Percentiles rank a stretch among this genome's conserved stretches.
Evolutionary conservation across 306 rosid species (phyloP).

Genomic region (Medicago lupulina): DNA sequence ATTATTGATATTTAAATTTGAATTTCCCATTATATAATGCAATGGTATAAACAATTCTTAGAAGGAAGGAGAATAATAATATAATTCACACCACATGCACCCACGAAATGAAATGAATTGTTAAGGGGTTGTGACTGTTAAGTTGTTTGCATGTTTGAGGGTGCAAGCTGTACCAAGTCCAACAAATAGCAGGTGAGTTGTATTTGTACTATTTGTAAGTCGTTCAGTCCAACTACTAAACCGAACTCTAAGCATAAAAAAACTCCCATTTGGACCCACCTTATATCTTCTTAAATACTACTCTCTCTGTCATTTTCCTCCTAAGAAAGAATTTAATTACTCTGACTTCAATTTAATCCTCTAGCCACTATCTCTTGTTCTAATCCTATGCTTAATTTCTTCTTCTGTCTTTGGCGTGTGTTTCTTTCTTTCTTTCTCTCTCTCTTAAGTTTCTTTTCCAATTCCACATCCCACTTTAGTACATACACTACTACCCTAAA

Average conservation of each 20-base stretch:
- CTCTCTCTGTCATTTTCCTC: background rate
- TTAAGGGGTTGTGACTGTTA: background rate
- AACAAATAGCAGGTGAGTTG: conserved; percentile 13
- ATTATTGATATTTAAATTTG: too few species aligned
- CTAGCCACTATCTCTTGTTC: background rate
- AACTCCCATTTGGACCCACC: background rate
- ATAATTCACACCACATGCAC: background rate
- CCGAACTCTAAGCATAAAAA: background rate
- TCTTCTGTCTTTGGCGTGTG: too few species aligned
- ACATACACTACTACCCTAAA: too few species aligned
- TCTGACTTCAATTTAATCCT: background rate
- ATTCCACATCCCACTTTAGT: too few species aligned
- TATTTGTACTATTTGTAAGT: background rate
- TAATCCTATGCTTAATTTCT: too few species aligned
- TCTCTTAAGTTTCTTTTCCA: background rate
- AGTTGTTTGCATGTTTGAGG: background rate
- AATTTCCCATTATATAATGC: too few species aligned
- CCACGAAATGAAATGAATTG: background rate
- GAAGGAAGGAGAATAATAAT: too few species aligned
- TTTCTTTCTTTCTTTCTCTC: background rate
- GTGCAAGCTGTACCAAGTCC: conserved; percentile 3
- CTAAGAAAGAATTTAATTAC: background rate
- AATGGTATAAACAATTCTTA: too few species aligned
- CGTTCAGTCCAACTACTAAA: background rate
- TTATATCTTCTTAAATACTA: background rate